A percentile compares a stretch with the other conserved stretches of the same genome.
These are phyloP conservation scores for Ceratobasidium sp. DNA, from an alignment of 1,284 basidiomycete genomes.

Conservation along the genomic window DNA sequence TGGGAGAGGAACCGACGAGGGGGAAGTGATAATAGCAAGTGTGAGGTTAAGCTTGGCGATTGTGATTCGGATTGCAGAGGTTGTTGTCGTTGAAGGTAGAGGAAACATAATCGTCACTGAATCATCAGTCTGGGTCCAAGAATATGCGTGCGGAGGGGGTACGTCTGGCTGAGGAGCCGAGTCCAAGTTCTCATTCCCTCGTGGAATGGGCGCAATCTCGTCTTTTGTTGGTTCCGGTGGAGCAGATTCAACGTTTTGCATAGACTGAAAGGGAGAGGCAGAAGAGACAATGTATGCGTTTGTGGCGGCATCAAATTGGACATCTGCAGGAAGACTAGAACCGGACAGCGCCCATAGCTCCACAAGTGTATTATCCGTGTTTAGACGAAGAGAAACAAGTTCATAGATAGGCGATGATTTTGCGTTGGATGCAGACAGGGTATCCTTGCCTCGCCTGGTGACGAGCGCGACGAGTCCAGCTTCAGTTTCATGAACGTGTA, in stretches of 20 bases:
- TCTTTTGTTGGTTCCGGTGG: slow-evolving; percentile 70
- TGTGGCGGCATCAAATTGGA: slow-evolving; percentile 63
- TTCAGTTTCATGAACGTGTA: slow-evolving; percentile 60
- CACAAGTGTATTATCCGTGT: slow-evolving; percentile 55
- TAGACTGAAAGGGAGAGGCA: slow-evolving; percentile 65
- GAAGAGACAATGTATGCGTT: slow-evolving; percentile 69
- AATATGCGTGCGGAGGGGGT: slow-evolving; percentile 74
- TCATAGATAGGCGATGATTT: slow-evolving; percentile 3
- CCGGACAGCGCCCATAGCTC: slow-evolving; percentile 78
- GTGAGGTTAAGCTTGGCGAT: slow-evolving; percentile 77
- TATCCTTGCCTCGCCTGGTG: slow-evolving; percentile 24
- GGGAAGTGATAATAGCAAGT: slow-evolving; percentile 66
- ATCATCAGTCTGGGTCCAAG: slow-evolving; percentile 90
- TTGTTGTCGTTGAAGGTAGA: slow-evolving; percentile 76
- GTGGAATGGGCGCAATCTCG: slow-evolving; percentile 76
- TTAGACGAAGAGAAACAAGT: slow-evolving; percentile 23
- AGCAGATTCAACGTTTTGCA: slow-evolving; percentile 55
- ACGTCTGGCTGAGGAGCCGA: slow-evolving; percentile 33
- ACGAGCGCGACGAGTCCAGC: slow-evolving; percentile 49
- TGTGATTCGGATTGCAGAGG: slow-evolving; percentile 72
- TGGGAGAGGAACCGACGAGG: slow-evolving; percentile 62
- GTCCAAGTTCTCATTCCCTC: slow-evolving; percentile 68
- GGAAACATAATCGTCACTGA: slow-evolving; percentile 86
- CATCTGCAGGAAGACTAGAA: slow-evolving; percentile 75
- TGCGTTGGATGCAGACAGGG: neutral